phyloP scores from a whole-genome alignment of 2,329 filamentous ascomycete genomes.

The Ascochyta clinopodiicola region DNA sequence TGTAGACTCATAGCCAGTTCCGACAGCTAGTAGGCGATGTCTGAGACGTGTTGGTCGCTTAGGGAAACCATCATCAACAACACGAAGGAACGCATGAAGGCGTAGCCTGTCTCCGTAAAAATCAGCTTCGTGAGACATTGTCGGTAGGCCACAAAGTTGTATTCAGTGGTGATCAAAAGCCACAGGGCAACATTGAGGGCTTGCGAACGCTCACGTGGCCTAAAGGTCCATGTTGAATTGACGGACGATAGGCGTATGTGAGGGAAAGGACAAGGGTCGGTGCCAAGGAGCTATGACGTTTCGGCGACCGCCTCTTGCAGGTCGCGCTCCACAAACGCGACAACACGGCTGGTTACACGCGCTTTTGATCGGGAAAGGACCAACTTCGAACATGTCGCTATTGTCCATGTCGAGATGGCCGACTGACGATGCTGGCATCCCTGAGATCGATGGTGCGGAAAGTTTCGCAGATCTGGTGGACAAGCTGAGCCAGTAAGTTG shows the following conservation, averaged over 20 bases:
- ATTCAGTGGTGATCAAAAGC: neutral
- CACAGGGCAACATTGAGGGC: neutral
- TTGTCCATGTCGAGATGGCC: conserved; percentile 39
- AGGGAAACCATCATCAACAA: conserved; percentile 32
- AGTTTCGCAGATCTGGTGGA: conserved; percentile 69
- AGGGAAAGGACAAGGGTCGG: conserved; percentile 5
- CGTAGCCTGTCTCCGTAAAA: conserved; percentile 37
- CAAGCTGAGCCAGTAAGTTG: conserved; percentile 62
- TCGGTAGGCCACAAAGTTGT: neutral
- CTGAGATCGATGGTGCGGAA: conserved; percentile 65
- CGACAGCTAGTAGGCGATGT: conserved; percentile 5
- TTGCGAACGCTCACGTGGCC: neutral
- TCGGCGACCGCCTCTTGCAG: conserved; percentile 1
- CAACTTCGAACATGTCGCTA: conserved; percentile 32
- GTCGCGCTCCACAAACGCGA: conserved; percentile 15
- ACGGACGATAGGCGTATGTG: neutral
- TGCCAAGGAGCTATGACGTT: conserved; percentile 27
- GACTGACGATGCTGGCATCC: conserved; percentile 52
- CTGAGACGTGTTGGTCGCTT: conserved; percentile 32
- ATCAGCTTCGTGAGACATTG: conserved; percentile 30
- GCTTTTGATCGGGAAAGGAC: conserved; percentile 8
- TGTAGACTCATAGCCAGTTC: neutral
- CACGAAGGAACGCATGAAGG: conserved; percentile 32
- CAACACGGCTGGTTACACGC: conserved; percentile 11
- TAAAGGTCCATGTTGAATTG: neutral